Evolutionary conservation across 169 alveolate genomes (phyloP), one percentile per base, ranked within the genome.

Genomic region (Eimeria tenella): DNA sequence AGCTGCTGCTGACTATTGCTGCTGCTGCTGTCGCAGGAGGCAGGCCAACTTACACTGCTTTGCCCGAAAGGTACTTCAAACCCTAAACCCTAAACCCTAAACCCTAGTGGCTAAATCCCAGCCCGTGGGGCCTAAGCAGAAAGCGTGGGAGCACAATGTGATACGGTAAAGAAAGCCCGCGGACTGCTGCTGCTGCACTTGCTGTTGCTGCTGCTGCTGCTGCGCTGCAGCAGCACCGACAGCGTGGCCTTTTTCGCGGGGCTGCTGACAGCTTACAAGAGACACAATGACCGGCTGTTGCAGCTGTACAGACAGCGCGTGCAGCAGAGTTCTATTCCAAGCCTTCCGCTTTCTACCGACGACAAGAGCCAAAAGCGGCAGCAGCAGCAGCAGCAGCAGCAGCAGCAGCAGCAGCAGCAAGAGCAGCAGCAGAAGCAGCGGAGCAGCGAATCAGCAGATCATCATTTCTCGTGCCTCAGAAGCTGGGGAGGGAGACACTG

Each of bases 371-470:
- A n/a, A 15, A 13, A 21, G 19, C 52, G 8, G 71, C 88, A 79
- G 88, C 88, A 21, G 88, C 56, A 79, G n/a, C 65, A 50, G 70
- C 88, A 15, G 63, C 86, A 42, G 60, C 86, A 17, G 86, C 52
- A 75, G 31, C 60, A 10, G 63, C 86, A 75, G 86, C 86, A 75
- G 63, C 86, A 17, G 86, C 50, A 75, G 25, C 58, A 6, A 15
- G 63, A 23, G 86, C 86, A 75, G 86, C 86, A n/a, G 86, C 62
- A 75, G 25, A 13, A 75, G 86, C 86, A 75, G 86, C 86, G 9
- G 86, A 75, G 86, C 86, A 75, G 63, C 86, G 62, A 42, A 31
- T 42, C 52, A 79, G 70, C 52, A 17, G 25, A 19, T 49, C 25
- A 17, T 74, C 5, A 50, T 74, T 31, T 74, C 60, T 8, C 60